These are phyloP conservation scores for Juncus effusus DNA, from an alignment of 176 grass and related monocot genomes.

Conservation along the genomic window DNA sequence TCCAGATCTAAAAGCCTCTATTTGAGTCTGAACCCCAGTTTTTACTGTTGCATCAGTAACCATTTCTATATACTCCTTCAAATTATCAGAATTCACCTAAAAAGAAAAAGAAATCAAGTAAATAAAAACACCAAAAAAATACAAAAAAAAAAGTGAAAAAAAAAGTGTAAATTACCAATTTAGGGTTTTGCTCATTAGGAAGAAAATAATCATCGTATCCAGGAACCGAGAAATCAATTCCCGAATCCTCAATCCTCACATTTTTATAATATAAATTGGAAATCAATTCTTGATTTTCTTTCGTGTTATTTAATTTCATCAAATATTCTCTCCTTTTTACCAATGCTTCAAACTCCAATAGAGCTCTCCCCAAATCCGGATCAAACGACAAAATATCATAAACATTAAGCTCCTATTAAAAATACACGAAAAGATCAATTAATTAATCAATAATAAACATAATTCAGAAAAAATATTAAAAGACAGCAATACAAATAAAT, in stretches of 20 bases:
- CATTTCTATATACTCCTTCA: slow-evolving; percentile 68
- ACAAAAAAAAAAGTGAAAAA: slow-evolving; percentile 12
- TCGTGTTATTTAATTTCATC: slow-evolving; percentile 28
- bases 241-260: slow-evolving; percentile 66
- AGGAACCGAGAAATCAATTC: slow-evolving; percentile 80
- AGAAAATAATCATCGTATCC: slow-evolving; percentile 74
- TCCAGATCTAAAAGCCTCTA: slow-evolving; percentile 86
- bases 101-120: slow-evolving; percentile 24
- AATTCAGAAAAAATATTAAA: background rate
- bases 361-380: slow-evolving; percentile 50
- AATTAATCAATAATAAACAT: slow-evolving; percentile 11
- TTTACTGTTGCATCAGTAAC: slow-evolving; percentile 66
- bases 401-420: slow-evolving; percentile 63
- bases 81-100: slow-evolving; percentile 68
- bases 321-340: slow-evolving; percentile 56
- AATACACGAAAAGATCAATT: slow-evolving; percentile 19
- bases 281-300: slow-evolving; percentile 27
- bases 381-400: slow-evolving; percentile 78
- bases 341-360: slow-evolving; percentile 80
- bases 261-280: slow-evolving; percentile 69
- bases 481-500: slow-evolving; percentile 20
- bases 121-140: slow-evolving; percentile 27
- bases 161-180: slow-evolving; percentile 44
- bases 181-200: slow-evolving; percentile 31
- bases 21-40: slow-evolving; percentile 63